phyloP scores from a whole-genome alignment of 495 filamentous ascomycete species.

The Lindgomyces ingoldianus region DNA sequence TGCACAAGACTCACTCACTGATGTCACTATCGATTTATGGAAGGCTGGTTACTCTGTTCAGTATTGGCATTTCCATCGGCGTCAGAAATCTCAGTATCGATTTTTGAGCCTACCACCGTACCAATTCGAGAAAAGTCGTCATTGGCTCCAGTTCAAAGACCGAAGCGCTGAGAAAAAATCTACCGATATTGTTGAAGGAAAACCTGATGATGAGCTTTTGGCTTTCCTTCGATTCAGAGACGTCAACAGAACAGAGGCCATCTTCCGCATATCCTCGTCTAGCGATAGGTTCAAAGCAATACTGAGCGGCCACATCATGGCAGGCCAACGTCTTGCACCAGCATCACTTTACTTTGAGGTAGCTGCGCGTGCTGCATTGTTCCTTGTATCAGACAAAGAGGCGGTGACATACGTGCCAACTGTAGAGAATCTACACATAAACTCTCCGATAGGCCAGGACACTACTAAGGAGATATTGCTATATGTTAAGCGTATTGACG shows the following conservation, averaged over 20 bases:
- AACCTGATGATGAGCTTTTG: not conserved
- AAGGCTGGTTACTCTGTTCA: not conserved
- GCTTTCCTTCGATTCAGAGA: not conserved
- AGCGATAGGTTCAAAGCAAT: not conserved
- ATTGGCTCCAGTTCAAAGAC: constrained; percentile 24
- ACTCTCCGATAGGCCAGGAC: not conserved
- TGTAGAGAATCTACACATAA: not conserved
- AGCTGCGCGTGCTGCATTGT: not conserved
- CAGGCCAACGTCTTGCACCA: not conserved
- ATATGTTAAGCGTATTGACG: not conserved
- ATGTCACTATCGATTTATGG: not conserved
- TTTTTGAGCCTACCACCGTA: not conserved
- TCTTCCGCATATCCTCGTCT: not conserved
- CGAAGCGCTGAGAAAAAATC: too few species aligned
- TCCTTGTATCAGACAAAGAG: not conserved
- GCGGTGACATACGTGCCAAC: not conserved
- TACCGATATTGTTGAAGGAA: not conserved
- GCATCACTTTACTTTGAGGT: constrained; percentile 9
- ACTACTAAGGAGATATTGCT: not conserved
- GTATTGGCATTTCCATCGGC: not conserved
- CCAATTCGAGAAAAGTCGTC: not conserved
- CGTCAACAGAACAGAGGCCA: not conserved
- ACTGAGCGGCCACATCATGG: not conserved
- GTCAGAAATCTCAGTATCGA: not conserved
- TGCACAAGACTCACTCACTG: not conserved